Percentiles rank a stretch among this genome's conserved stretches.
phyloP scores from a whole-genome alignment of 192 early-diverging fungal genomes.

The Backusella circina region DNA sequence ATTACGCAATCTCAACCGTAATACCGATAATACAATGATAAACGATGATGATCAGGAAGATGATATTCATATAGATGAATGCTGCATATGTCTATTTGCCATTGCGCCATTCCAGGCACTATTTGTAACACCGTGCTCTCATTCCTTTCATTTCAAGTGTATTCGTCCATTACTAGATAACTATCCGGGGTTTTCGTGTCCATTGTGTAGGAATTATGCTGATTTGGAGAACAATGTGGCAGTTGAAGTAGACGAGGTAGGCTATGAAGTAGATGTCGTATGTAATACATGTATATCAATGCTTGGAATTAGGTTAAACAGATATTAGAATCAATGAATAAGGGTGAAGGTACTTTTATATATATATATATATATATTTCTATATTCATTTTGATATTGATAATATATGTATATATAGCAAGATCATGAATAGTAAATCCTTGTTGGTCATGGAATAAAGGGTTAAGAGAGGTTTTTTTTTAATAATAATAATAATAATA shows the following conservation, averaged over 20 bases:
- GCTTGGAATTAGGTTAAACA: not conserved
- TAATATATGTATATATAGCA: too few species aligned
- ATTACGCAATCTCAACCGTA: not conserved
- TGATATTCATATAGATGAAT: slow-evolving; percentile 42
- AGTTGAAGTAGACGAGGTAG: slow-evolving; percentile 31
- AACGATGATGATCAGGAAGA: not conserved
- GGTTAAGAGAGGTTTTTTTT: too few species aligned
- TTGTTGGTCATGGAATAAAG: too few species aligned
- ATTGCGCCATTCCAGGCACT: slow-evolving; percentile 79
- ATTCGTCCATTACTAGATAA: slow-evolving; percentile 76
- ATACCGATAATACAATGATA: not conserved
- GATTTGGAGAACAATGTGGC: slow-evolving; percentile 81
- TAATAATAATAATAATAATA: too few species aligned
- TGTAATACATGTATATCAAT: too few species aligned
- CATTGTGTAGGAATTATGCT: slow-evolving; percentile 88
- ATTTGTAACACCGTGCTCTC: slow-evolving; percentile 82
- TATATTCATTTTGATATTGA: too few species aligned
- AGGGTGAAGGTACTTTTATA: not conserved
- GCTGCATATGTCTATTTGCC: slow-evolving; percentile 79
- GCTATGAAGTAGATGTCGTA: too few species aligned
- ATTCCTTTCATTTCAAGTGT: slow-evolving; percentile 89
- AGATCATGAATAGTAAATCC: too few species aligned
- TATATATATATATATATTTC: too few species aligned
- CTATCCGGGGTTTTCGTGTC: slow-evolving; percentile 78
- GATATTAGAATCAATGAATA: not conserved